phyloP scores from a whole-genome alignment of 768 basidiomycete genomes.

The Lactifluus hygrophoroides region DNA sequence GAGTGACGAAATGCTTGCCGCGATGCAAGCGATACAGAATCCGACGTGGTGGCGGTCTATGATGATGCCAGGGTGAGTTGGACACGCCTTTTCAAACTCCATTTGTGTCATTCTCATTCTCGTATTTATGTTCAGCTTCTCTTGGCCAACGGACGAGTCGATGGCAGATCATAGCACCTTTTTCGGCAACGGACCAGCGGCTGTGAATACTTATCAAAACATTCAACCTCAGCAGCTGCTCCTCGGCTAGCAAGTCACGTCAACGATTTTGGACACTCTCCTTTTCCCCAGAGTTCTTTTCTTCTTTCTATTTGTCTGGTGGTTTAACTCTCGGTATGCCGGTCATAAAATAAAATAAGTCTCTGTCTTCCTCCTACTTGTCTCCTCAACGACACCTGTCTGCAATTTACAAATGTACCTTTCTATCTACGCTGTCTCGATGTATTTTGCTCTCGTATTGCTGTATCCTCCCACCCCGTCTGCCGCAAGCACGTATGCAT shows the following conservation, averaged over 20 bases:
- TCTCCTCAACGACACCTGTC: not conserved
- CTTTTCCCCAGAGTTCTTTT: not conserved
- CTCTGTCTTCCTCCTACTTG: not conserved
- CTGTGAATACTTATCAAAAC: not conserved
- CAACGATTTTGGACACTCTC: not conserved
- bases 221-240: not conserved
- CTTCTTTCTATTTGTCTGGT: not conserved
- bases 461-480: not conserved
- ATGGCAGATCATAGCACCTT: not conserved
- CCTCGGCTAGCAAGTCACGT: not conserved
- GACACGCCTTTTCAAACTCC: not conserved
- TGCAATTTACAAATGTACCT: not conserved
- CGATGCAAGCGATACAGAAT: conserved; percentile 66
- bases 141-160: conserved; percentile 12
- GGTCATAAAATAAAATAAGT: no score
- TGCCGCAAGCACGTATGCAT: no score
- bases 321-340: no score
- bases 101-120: not conserved
- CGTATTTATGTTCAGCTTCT: conserved; percentile 5
- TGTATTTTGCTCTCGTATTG: not conserved
- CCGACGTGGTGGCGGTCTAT: conserved; percentile 68
- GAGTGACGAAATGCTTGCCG: conserved; percentile 48
- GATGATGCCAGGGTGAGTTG: conserved; percentile 77
- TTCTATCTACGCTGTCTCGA: not conserved
- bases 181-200: not conserved